Evolutionary conservation across 345 rosid genomes (phyloP).

Genomic region (Orychophragmus violaceus): DNA sequence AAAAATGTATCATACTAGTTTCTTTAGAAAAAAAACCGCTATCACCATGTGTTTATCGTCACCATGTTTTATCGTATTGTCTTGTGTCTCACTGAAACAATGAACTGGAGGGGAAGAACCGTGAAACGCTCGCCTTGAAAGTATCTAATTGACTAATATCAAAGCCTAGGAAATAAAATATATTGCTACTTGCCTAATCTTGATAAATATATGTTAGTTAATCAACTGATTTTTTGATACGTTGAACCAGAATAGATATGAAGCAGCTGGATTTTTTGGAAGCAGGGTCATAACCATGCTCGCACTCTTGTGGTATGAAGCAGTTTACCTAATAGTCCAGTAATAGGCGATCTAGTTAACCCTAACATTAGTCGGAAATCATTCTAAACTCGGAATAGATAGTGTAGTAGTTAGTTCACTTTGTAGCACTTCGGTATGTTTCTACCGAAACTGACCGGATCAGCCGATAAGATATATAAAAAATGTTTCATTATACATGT

Average conservation of each 20-base stretch:
- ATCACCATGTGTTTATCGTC: neutral
- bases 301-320: too few relatives aligned
- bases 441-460: too few relatives aligned
- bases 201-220: neutral
- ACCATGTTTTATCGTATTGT: neutral
- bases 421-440: too few relatives aligned
- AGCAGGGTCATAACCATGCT: too few relatives aligned
- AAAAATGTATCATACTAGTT: neutral
- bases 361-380: too few relatives aligned
- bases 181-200: neutral
- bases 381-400: too few relatives aligned
- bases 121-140: neutral
- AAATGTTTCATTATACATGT: too few relatives aligned
- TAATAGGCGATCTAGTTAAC: too few relatives aligned
- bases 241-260: neutral
- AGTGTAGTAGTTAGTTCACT: too few relatives aligned
- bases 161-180: neutral
- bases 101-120: neutral
- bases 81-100: neutral
- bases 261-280: too few relatives aligned
- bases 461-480: too few relatives aligned
- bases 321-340: too few relatives aligned
- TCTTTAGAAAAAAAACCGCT: neutral
- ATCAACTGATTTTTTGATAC: neutral
- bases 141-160: neutral